These are phyloP conservation scores for Hypoxylon sp. DNA, from an alignment of 2,329 filamentous ascomycete species.

Conservation along the genomic window DNA sequence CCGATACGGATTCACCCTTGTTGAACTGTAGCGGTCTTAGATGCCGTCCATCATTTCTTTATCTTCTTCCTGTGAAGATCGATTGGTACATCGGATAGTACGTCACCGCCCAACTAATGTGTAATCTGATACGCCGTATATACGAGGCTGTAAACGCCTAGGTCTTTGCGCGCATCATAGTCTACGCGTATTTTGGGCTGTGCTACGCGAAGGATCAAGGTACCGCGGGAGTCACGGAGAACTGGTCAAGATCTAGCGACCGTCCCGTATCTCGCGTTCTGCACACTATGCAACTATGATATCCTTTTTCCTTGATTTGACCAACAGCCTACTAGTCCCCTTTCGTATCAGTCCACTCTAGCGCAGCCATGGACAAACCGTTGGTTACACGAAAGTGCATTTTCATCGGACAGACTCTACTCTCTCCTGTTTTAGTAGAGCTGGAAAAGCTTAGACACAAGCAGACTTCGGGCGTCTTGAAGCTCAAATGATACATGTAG, in stretches of 20 bases:
- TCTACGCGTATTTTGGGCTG: constrained; percentile 2
- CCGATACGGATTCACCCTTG: constrained; percentile 25
- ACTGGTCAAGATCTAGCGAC: constrained; percentile 26
- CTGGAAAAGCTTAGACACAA: constrained; percentile 10
- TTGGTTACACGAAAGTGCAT: constrained; percentile 6
- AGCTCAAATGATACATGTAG: constrained; percentile 12
- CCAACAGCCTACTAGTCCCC: constrained; percentile 12
- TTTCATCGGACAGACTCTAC: constrained; percentile 12
- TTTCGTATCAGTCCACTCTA: constrained; percentile 20
- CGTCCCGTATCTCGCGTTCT: constrained; percentile 21
- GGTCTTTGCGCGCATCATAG: constrained; percentile 16
- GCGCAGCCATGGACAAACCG: constrained; percentile 16
- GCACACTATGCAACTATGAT: constrained; percentile 1
- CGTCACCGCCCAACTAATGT: constrained; percentile 9
- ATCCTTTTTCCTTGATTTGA: constrained; percentile 16
- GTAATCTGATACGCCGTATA: constrained; percentile 16
- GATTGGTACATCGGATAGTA: background rate
- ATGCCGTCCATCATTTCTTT: background rate
- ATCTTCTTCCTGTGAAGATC: constrained; percentile 5
- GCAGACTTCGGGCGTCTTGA: constrained; percentile 28
- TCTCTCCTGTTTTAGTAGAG: constrained; percentile 8
- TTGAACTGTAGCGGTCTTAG: constrained; percentile 14
- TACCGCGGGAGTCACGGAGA: constrained; percentile 9
- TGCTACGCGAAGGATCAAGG: constrained; percentile 12
- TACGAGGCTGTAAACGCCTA: constrained; percentile 8